Conservation (phyloP, 345 rosid genomes). For the Streptanthus diversifolius region DNA sequence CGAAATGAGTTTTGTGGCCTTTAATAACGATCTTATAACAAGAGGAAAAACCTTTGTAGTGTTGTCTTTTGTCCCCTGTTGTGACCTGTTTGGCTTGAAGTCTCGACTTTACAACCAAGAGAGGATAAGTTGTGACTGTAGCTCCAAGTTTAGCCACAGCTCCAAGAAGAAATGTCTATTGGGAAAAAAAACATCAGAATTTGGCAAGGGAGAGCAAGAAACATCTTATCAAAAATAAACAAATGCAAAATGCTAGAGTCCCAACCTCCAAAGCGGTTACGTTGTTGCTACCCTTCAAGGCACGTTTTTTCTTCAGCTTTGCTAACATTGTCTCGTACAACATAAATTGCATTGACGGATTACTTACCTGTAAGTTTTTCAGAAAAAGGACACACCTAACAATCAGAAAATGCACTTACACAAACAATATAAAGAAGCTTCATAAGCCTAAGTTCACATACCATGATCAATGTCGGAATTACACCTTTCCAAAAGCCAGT, state of each 20-base stretch:
- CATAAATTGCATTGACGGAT: conserved; percentile 98
- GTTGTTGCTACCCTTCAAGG: conserved; percentile 47
- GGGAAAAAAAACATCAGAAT: neutral
- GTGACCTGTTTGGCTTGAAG: conserved; percentile 88
- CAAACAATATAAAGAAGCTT: conserved; percentile 32
- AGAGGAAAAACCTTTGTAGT: conserved; percentile 54
- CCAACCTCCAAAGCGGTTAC: conserved; percentile 82
- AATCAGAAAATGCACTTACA: neutral
- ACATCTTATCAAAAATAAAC: neutral
- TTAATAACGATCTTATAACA: neutral
- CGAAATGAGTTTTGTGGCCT: neutral
- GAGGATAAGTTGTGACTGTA: conserved; percentile 90
- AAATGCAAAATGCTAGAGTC: neutral
- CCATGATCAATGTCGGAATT: conserved; percentile 92
- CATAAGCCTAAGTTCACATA: conserved; percentile 32
- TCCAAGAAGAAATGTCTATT: conserved; percentile 88
- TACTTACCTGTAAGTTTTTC: conserved; percentile 62
- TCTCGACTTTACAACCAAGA: conserved; percentile 87
- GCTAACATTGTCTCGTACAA: conserved; percentile 89
- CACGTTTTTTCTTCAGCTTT: conserved; percentile 63
- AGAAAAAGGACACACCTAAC: neutral
- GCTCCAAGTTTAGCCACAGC: conserved; percentile 99
- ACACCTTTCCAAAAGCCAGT: conserved; percentile 97
- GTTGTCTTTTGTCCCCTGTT: conserved; percentile 70
- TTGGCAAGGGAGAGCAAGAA: neutral